Conservation (phyloP, 805 yeast species). For the Saccharomycopsis capsularis region DNA sequence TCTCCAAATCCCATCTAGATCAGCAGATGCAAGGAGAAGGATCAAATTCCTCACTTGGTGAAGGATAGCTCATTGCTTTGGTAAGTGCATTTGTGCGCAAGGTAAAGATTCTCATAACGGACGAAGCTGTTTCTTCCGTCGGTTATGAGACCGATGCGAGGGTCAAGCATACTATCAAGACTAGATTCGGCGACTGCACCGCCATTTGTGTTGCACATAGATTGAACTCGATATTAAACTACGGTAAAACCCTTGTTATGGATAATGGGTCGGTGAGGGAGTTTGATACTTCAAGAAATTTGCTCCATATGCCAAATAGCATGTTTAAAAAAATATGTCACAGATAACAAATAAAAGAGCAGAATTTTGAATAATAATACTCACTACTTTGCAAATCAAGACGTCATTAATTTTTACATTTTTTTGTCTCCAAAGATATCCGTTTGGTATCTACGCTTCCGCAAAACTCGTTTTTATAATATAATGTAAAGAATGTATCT, state of each 20-base stretch:
- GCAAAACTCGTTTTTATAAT: no score
- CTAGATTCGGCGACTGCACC: constrained; percentile 67
- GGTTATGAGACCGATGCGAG: constrained; percentile 82
- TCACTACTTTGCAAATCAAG: no score
- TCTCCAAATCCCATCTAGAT: constrained; percentile 55
- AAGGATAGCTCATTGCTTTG: constrained; percentile 65
- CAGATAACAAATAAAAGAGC: constrained; percentile 36
- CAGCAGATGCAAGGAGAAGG: constrained; percentile 59
- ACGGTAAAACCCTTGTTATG: constrained; percentile 63
- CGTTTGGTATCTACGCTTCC: no score
- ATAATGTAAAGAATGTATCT: no score
- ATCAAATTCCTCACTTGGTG: constrained; percentile 58
- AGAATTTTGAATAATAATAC: no score
- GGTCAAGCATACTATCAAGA: constrained; percentile 67
- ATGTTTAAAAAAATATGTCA: constrained; percentile 45
- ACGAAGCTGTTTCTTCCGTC: constrained; percentile 76
- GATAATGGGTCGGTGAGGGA: constrained; percentile 61
- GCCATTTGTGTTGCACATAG: constrained; percentile 86
- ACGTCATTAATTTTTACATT: background rate
- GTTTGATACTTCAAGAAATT: constrained; percentile 52
- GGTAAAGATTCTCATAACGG: constrained; percentile 69
- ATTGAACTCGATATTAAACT: constrained; percentile 62
- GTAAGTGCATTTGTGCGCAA: constrained; percentile 77
- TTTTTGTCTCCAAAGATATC: background rate
- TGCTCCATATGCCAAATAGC: constrained; percentile 40